These are phyloP conservation scores for Pseudevernia furfuracea DNA, from an alignment of 495 filamentous ascomycete genomes.

Conservation along the genomic window DNA sequence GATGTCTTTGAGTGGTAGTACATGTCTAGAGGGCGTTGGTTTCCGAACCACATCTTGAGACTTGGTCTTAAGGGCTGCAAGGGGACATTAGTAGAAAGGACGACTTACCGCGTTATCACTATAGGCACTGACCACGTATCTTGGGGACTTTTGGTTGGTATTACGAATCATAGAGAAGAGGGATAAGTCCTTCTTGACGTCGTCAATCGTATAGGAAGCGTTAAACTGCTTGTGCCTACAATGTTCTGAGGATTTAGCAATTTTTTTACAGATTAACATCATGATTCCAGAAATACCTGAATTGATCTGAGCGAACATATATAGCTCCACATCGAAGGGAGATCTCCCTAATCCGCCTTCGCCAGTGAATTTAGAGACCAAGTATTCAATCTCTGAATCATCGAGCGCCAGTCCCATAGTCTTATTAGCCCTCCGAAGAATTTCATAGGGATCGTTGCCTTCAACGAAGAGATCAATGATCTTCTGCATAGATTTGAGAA, in stretches of 20 bases:
- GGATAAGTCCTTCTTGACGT: slow-evolving; percentile 62
- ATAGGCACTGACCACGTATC: slow-evolving; percentile 84
- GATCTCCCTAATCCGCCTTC: slow-evolving; percentile 58
- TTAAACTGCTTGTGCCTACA: slow-evolving; percentile 84
- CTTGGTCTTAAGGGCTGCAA: background rate
- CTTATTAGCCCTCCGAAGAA: slow-evolving; percentile 75
- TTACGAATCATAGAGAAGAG: slow-evolving; percentile 95
- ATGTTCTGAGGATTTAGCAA: slow-evolving; percentile 36
- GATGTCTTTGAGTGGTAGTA: background rate
- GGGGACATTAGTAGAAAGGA: background rate
- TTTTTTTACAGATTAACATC: background rate
- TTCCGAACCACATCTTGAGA: background rate
- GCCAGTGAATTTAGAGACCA: slow-evolving; percentile 73
- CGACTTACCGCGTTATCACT: slow-evolving; percentile 80
- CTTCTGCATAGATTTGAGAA: slow-evolving; percentile 57
- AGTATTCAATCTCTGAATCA: slow-evolving; percentile 83
- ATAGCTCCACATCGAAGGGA: slow-evolving; percentile 87
- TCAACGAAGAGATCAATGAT: slow-evolving; percentile 61
- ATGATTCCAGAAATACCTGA: background rate
- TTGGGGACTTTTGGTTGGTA: slow-evolving; percentile 71
- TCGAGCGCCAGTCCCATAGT: slow-evolving; percentile 79
- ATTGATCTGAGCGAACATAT: slow-evolving; percentile 98
- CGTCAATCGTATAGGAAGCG: slow-evolving; percentile 95
- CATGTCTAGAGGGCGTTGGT: background rate
- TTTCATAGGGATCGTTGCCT: slow-evolving; percentile 53